Conservation (phyloP, 2,329 filamentous ascomycete genomes). For the Aspergillus felis region DNA sequence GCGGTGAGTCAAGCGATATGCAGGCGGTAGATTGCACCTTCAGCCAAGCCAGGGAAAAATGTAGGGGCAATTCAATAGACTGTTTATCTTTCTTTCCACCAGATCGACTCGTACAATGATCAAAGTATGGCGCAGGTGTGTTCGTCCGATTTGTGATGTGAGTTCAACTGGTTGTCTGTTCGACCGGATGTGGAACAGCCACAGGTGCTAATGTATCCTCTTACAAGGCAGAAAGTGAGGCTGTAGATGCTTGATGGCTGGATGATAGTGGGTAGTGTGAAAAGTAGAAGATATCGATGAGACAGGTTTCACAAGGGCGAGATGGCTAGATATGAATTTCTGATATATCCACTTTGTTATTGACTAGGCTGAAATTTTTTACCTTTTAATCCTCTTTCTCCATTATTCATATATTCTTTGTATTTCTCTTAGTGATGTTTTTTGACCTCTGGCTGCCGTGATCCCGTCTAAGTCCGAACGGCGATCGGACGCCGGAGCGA, state of each 20-base stretch:
- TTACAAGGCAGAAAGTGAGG: not conserved
- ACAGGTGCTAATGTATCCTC: not conserved
- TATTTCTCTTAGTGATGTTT: conserved; percentile 5
- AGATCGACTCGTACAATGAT: not conserved
- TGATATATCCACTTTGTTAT: conserved; percentile 21
- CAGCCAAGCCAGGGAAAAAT: conserved; percentile 2
- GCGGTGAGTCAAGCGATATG: conserved; percentile 23
- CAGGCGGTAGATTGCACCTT: not conserved
- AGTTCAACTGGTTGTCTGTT: conserved; percentile 7
- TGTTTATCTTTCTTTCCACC: not conserved
- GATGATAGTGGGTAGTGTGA: not conserved
- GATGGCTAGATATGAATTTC: conserved; percentile 6
- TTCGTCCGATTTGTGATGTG: not conserved
- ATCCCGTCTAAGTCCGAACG: conserved; percentile 9
- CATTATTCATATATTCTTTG: conserved; percentile 1
- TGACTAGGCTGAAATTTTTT: conserved; percentile 7
- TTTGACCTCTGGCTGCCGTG: conserved; percentile 6
- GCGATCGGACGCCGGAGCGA: conserved; percentile 10
- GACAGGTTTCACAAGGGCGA: conserved; percentile 1
- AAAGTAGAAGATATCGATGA: conserved; percentile 5
- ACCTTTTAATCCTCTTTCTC: conserved; percentile 2
- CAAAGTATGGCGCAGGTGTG: not conserved
- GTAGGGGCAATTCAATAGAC: conserved; percentile 1
- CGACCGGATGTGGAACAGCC: not conserved
- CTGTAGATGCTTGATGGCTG: not conserved